Percentiles rank a stretch among this genome's conserved stretches.
phyloP scores from a whole-genome alignment of 768 basidiomycete species.

The Erythrobasidium yunnanense region DNA sequence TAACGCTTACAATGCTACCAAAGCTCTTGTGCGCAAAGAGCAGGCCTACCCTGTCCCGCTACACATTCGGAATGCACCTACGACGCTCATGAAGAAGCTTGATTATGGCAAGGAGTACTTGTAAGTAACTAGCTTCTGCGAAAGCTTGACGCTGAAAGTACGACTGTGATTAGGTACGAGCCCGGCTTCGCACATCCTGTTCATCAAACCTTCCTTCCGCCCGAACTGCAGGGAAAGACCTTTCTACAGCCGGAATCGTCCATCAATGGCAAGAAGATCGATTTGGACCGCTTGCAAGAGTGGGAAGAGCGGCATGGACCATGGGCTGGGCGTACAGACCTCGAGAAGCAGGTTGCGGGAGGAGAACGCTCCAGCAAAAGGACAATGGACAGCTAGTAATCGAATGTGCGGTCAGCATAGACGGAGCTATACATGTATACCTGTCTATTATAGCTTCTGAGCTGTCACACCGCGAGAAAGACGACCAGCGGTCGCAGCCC shows the following conservation, averaged over 20 bases:
- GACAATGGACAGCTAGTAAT: too few species aligned
- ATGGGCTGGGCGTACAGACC: neutral
- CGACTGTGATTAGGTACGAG: slow-evolving; percentile 28
- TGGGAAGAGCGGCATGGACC: slow-evolving; percentile 12
- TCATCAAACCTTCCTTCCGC: slow-evolving; percentile 54
- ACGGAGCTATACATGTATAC: too few species aligned
- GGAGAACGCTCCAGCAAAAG: too few species aligned
- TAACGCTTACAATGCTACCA: slow-evolving; percentile 56
- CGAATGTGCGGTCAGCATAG: too few species aligned
- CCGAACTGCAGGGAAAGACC: slow-evolving; percentile 45
- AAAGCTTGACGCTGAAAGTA: neutral
- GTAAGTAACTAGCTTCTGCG: slow-evolving; percentile 43
- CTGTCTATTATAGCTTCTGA: too few species aligned
- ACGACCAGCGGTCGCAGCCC: too few species aligned
- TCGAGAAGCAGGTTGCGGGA: neutral
- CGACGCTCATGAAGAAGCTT: slow-evolving; percentile 56
- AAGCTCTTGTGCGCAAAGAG: slow-evolving; percentile 41
- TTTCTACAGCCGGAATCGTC: slow-evolving; percentile 49
- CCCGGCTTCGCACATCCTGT: slow-evolving; percentile 52
- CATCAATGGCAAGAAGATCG: slow-evolving; percentile 43
- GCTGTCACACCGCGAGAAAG: too few species aligned
- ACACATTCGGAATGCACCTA: slow-evolving; percentile 66
- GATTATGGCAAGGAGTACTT: slow-evolving; percentile 57
- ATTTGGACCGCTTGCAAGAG: neutral
- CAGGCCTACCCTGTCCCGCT: slow-evolving; percentile 56